Evolutionary conservation across 805 yeast species (phyloP), one percentile per base, ranked within the genome.

Genomic region (Pichia deserticola): DNA sequence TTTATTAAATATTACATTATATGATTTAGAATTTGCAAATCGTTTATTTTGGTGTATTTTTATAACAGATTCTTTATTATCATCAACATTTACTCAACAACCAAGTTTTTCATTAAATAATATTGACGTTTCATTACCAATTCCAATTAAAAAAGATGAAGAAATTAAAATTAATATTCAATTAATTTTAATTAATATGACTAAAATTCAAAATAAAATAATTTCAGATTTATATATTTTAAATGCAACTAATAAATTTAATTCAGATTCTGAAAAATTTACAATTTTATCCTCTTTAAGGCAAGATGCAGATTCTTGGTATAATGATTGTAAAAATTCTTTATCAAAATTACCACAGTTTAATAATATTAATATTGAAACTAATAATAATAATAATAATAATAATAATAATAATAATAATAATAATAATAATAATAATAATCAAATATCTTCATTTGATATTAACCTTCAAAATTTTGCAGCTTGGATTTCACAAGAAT

Each of bases 191-290:
- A 71, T 77, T 9, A 62, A 67, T 10, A 58, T 78, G 47, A 63
- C 79, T 48, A 62, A 68, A 50, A 63, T 78, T 34, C 79, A 78
- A 56, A 79, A 81, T 0, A 53, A 64, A 20, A 70, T 79, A 11
- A 65, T 75, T 43, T 39, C 38, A 6, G 15, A 39, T 7, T 20
- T 50, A 25, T 50, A 40, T 34, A n/a, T 25, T 20, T 3, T 32
- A 8, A 40, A 41, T 36, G 40, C 42, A 12, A 40, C 20, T 29
- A 20, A 36, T 9, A 69, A 67, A 45, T 61, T 65, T 9, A 72
- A 77, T 7, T 51, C 65, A 1, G 54, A 50, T 25, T 69, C 67
- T n/a, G 65, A 68, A 40, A 69, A 67, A 54, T 53, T 61, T 20
- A 56, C 57, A 8, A 59, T 74, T 13, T 60, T 74, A 20, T 53